Evolutionary conservation across 129 eudicot genomes (phyloP).

Genomic region (Pseudognaphalium luteoalbum): DNA sequence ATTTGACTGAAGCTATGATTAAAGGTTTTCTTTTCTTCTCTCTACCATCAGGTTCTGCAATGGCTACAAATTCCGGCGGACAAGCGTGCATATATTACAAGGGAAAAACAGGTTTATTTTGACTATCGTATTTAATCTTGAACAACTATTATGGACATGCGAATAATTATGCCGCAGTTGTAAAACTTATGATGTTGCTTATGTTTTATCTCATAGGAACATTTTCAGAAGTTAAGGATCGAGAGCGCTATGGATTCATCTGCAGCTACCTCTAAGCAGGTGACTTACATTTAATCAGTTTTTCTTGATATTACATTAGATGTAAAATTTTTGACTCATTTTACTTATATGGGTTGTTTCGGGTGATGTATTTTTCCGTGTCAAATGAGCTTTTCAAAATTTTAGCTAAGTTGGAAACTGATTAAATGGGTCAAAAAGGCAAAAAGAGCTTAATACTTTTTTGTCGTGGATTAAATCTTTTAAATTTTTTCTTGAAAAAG

Average conservation of each 20-base stretch:
- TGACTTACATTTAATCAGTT: slow-evolving; percentile 20
- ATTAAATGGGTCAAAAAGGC: not conserved
- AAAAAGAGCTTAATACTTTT: not conserved
- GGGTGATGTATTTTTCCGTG: not conserved
- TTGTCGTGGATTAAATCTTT: not conserved
- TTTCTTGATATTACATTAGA: not conserved
- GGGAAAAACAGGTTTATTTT: slow-evolving; percentile 79
- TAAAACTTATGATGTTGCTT: not conserved
- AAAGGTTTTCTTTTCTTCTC: not conserved
- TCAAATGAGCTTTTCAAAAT: not conserved
- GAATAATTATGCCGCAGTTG: not conserved
- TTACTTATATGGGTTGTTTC: not conserved
- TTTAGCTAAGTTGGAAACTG: not conserved
- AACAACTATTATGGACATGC: not conserved
- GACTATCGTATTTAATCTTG: too few relatives aligned
- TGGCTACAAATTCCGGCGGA: slow-evolving; percentile 91
- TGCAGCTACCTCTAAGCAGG: slow-evolving; percentile 88
- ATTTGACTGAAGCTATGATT: not conserved
- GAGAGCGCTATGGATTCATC: slow-evolving; percentile 94
- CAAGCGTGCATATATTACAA: slow-evolving; percentile 77
- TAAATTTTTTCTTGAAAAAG: not conserved
- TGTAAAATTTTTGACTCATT: not conserved
- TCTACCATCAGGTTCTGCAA: slow-evolving; percentile 52
- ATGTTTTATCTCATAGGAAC: slow-evolving; percentile 48
- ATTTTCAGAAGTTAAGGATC: slow-evolving; percentile 83